These are phyloP conservation scores for Botrytis paeoniae DNA, from an alignment of 2,329 filamentous ascomycete species.

Conservation along the genomic window DNA sequence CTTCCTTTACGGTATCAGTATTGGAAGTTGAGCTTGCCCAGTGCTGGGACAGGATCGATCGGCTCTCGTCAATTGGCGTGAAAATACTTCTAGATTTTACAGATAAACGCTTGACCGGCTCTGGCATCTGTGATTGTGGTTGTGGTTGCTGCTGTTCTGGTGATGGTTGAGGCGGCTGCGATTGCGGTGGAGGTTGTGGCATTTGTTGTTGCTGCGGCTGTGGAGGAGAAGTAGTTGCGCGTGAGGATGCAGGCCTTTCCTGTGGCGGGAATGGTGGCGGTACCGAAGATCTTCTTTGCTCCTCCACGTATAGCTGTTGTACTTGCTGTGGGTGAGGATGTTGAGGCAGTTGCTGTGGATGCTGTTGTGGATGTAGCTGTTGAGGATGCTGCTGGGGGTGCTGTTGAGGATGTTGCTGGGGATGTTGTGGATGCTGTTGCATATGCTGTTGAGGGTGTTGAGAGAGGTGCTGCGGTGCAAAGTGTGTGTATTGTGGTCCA, in stretches of 20 bases:
- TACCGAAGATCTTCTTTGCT: slow-evolving; percentile 70
- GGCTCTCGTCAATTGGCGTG: slow-evolving; percentile 91
- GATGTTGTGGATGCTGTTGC: slow-evolving; percentile 48
- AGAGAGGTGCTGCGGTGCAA: slow-evolving; percentile 38
- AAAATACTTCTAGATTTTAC: slow-evolving; percentile 74
- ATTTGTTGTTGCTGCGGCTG: slow-evolving; percentile 57
- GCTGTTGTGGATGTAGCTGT: neutral
- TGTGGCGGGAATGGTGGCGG: slow-evolving; percentile 67
- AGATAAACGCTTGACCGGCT: slow-evolving; percentile 50
- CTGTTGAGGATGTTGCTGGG: slow-evolving; percentile 35
- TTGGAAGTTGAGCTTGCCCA: slow-evolving; percentile 61
- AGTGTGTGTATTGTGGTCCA: slow-evolving; percentile 43
- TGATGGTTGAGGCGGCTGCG: slow-evolving; percentile 39
- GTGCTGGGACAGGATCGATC: slow-evolving; percentile 84
- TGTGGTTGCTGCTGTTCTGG: slow-evolving; percentile 45
- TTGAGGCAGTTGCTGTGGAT: slow-evolving; percentile 39
- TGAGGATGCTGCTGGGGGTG: slow-evolving; percentile 29
- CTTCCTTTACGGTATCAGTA: slow-evolving; percentile 36
- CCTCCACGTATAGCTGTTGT: slow-evolving; percentile 71
- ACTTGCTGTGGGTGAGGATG: slow-evolving; percentile 48
- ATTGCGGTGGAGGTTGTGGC: slow-evolving; percentile 48
- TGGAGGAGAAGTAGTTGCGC: slow-evolving; percentile 53
- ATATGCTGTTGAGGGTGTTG: slow-evolving; percentile 40
- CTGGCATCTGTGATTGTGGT: slow-evolving; percentile 49
- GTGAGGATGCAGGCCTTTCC: slow-evolving; percentile 47